Percentiles rank a stretch among this genome's conserved stretches.
These are phyloP conservation scores for Platismatia glauca DNA, from an alignment of 495 filamentous ascomycete species.

Conservation along the genomic window DNA sequence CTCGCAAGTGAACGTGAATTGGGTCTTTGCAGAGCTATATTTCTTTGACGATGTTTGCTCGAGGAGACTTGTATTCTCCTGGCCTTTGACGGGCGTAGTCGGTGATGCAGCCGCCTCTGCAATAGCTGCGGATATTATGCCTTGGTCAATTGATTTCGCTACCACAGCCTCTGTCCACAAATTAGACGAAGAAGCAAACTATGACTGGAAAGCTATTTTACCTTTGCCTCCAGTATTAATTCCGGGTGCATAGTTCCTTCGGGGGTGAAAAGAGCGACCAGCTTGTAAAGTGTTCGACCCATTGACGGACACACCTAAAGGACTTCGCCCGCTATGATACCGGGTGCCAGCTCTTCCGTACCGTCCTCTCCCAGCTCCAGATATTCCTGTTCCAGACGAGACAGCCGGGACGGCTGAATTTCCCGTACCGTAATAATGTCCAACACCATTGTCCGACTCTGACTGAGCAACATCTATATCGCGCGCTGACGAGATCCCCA, in stretches of 20 bases:
- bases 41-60: slow-evolving; percentile 57
- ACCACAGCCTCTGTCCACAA: slow-evolving; percentile 12
- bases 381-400: slow-evolving; percentile 51
- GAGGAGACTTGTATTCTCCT: slow-evolving; percentile 67
- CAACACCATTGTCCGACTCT: slow-evolving; percentile 41
- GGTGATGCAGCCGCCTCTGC: slow-evolving; percentile 72
- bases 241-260: slow-evolving; percentile 10
- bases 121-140: slow-evolving; percentile 85
- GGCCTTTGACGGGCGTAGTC: slow-evolving; percentile 46
- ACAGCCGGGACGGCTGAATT: slow-evolving; percentile 37
- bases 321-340: slow-evolving; percentile 51
- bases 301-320: slow-evolving; percentile 50
- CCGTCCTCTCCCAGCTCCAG: slow-evolving; percentile 71
- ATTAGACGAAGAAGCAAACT: slow-evolving; percentile 13
- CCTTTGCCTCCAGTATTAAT: slow-evolving; percentile 18
- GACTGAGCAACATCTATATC: slow-evolving; percentile 34
- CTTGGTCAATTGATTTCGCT: slow-evolving; percentile 40
- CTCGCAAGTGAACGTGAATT: slow-evolving; percentile 89
- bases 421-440: slow-evolving; percentile 49
- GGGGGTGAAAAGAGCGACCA: slow-evolving; percentile 24
- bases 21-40: slow-evolving; percentile 55
- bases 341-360: slow-evolving; percentile 51
- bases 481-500: slow-evolving; percentile 46
- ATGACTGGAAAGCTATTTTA: slow-evolving; percentile 6
- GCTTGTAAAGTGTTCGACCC: slow-evolving; percentile 39